A percentile compares a stretch with the other conserved stretches of the same genome.
Conservation (phyloP, 345 rosid genomes). For the Hibiscus trionum region DNA sequence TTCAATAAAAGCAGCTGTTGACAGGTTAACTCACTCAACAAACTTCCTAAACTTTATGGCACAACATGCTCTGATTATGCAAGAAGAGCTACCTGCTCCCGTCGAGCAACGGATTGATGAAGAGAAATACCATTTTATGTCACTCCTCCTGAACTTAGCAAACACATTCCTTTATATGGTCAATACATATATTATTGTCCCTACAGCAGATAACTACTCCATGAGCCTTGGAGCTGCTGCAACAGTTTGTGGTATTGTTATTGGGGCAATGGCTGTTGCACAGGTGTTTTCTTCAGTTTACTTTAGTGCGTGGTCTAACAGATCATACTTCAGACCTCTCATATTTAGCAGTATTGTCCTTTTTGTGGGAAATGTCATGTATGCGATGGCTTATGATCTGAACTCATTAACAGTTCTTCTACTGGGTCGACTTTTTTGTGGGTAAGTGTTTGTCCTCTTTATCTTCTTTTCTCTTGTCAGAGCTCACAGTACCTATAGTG, state of each 20-base stretch:
- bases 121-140: conserved; percentile 71
- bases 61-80: conserved; percentile 95
- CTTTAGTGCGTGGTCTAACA: conserved; percentile 98
- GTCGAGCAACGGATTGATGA: conserved; percentile 64
- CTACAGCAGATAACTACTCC: conserved; percentile 95
- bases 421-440: conserved; percentile 88
- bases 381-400: conserved; percentile 87
- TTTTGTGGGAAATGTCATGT: conserved; percentile 70
- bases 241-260: conserved; percentile 94
- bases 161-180: conserved; percentile 93
- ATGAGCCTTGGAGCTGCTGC: conserved; percentile 95
- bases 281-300: conserved; percentile 95
- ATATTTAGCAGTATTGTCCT: conserved; percentile 87
- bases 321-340: conserved; percentile 91
- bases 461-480: not conserved
- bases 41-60: conserved; percentile 86
- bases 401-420: conserved; percentile 67
- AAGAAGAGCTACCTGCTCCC: conserved; percentile 82
- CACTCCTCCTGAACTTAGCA: conserved; percentile 76
- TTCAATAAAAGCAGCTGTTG: conserved; percentile 74
- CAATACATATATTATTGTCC: conserved; percentile 89
- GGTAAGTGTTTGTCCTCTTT: conserved; percentile 44
- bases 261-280: conserved; percentile 98
- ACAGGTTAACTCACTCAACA: conserved; percentile 74
- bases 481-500: not conserved